Evolutionary conservation across 805 yeast genomes (phyloP).

Genomic region (Maudiozyma pseudohumilis): DNA sequence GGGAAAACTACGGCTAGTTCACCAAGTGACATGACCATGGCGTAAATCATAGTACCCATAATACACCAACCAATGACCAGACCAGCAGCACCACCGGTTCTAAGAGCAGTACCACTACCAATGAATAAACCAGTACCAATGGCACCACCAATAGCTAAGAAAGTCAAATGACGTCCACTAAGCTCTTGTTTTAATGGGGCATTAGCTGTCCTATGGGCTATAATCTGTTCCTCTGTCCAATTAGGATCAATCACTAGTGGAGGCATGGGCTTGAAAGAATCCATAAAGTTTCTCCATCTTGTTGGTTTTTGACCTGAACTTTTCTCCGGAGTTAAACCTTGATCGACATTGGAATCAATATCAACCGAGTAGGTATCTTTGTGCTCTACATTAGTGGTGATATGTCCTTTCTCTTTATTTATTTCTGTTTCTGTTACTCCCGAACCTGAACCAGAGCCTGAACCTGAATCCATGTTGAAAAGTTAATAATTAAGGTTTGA

Average conservation of each 20-base stretch:
- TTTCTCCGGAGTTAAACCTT: background rate
- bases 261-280: conserved; percentile 7
- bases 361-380: conserved; percentile 1
- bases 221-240: conserved; percentile 36
- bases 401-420: too few species aligned
- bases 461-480: too few species aligned
- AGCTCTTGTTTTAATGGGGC: conserved; percentile 49
- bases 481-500: too few species aligned
- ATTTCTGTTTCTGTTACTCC: too few species aligned
- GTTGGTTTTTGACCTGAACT: background rate
- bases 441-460: too few species aligned
- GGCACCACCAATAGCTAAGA: conserved; percentile 64
- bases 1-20: conserved; percentile 55
- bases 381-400: background rate
- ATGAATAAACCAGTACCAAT: conserved; percentile 71
- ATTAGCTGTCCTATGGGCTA: conserved; percentile 37
- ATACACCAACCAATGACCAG: conserved; percentile 44
- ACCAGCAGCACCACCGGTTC: conserved; percentile 61
- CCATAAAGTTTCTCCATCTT: conserved; percentile 6
- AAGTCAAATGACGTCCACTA: conserved; percentile 46
- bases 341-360: background rate
- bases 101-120: conserved; percentile 54
- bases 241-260: conserved; percentile 29
- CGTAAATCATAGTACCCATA: conserved; percentile 46
- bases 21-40: conserved; percentile 52